Evolutionary conservation across 129 eudicot genomes (phyloP).

Genomic region (Flaveria sonorensis): DNA sequence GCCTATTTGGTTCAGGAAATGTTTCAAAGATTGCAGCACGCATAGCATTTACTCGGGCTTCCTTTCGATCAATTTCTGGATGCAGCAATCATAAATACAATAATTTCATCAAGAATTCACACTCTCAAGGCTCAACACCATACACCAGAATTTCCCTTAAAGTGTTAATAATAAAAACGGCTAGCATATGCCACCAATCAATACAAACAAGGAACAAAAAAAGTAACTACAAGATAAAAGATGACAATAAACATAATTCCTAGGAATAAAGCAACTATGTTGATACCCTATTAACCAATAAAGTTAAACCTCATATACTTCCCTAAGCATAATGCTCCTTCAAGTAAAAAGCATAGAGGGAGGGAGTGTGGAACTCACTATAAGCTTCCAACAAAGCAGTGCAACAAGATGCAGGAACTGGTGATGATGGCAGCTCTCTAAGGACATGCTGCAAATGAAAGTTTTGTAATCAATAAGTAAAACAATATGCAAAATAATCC

Average conservation of each 20-base stretch:
- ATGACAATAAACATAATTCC: background rate
- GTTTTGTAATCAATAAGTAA: conserved; percentile 9
- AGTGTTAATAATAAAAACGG: background rate
- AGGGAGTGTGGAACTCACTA: conserved; percentile 56
- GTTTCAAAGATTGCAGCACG: conserved; percentile 82
- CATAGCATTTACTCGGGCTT: conserved; percentile 82
- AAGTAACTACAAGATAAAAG: background rate
- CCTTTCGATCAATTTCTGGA: conserved; percentile 84
- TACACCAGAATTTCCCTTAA: background rate
- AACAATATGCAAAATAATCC: conserved; percentile 11
- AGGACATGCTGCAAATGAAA: conserved; percentile 81
- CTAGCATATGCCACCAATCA: background rate
- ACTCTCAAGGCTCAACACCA: background rate
- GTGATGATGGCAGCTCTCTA: conserved; percentile 98
- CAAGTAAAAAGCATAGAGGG: background rate
- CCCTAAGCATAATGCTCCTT: background rate
- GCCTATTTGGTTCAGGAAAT: conserved; percentile 97
- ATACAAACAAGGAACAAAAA: background rate
- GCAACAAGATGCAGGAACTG: conserved; percentile 99
- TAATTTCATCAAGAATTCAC: background rate
- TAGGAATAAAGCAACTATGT: background rate
- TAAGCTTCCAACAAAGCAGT: conserved; percentile 93
- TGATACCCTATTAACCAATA: background rate
- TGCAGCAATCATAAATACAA: conserved; percentile 17
- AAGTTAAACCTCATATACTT: background rate